phyloP scores from a whole-genome alignment of 129 eudicot species.

The Helianthus tuberosus region DNA sequence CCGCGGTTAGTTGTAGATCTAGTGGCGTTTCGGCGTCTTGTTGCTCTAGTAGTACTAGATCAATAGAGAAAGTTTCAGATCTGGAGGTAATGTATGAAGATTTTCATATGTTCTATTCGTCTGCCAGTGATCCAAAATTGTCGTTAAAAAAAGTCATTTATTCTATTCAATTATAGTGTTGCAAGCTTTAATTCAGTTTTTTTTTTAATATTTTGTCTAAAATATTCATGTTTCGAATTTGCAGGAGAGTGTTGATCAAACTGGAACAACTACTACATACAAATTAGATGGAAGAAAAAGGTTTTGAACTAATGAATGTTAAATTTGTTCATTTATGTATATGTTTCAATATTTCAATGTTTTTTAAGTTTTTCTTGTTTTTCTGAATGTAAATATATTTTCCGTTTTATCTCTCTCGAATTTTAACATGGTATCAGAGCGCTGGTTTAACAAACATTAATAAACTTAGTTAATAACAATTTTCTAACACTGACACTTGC shows the following conservation, averaged over 20 bases:
- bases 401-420: background rate
- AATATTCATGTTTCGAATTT: conserved; percentile 11
- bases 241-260: conserved; percentile 29
- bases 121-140: too few relatives aligned
- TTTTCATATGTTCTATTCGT: background rate
- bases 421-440: background rate
- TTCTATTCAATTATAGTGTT: too few relatives aligned
- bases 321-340: conserved; percentile 18
- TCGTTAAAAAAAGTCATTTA: too few relatives aligned
- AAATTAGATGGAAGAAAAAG: conserved; percentile 42
- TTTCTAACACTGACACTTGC: background rate
- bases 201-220: too few relatives aligned
- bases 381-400: background rate
- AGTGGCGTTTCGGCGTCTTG: conserved; percentile 38
- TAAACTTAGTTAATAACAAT: too few relatives aligned
- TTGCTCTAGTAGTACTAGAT: conserved; percentile 57
- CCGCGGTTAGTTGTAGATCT: conserved; percentile 29
- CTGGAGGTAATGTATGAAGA: conserved; percentile 51
- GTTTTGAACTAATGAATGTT: conserved; percentile 29
- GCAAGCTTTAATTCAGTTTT: too few relatives aligned
- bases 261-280: conserved; percentile 30
- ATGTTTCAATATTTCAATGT: background rate
- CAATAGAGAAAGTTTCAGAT: conserved; percentile 49
- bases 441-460: too few relatives aligned
- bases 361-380: conserved; percentile 19